These are phyloP conservation scores for Isabelozyma gotoi DNA, from an alignment of 805 yeast genomes.

Conservation along the genomic window DNA sequence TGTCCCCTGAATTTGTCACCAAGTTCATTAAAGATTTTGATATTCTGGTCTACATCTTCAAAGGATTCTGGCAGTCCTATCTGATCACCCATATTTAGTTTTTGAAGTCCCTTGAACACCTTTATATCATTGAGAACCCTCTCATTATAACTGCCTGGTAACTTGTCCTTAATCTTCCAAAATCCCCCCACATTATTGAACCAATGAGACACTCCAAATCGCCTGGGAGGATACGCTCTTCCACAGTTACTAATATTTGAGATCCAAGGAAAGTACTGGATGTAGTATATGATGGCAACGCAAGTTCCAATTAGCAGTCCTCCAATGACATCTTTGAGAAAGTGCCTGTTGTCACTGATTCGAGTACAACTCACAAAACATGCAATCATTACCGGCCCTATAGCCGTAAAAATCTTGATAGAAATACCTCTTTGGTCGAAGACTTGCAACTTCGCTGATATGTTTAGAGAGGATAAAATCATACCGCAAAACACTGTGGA, in stretches of 20 bases:
- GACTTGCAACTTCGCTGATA: slow-evolving; percentile 30
- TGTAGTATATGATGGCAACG: slow-evolving; percentile 33
- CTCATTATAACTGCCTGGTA: slow-evolving; percentile 22
- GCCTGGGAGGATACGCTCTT: slow-evolving; percentile 45
- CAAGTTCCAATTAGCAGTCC: slow-evolving; percentile 39
- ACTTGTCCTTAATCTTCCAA: slow-evolving; percentile 32
- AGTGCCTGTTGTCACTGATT: slow-evolving; percentile 50
- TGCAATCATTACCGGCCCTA: slow-evolving; percentile 37
- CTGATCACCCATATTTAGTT: slow-evolving; percentile 1
- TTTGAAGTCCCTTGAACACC: slow-evolving; percentile 1
- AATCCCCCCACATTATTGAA: slow-evolving; percentile 31
- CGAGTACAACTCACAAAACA: slow-evolving; percentile 37
- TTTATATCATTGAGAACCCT: slow-evolving; percentile 15
- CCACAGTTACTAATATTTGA: slow-evolving; percentile 28
- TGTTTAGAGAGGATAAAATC: slow-evolving; percentile 31
- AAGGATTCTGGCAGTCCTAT: neutral
- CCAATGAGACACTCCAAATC: slow-evolving; percentile 24
- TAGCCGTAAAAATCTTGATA: slow-evolving; percentile 26
- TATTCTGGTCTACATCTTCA: slow-evolving; percentile 4
- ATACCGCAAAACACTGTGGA: slow-evolving; percentile 31
- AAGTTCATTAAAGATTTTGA: neutral
- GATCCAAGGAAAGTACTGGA: slow-evolving; percentile 42
- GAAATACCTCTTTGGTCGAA: slow-evolving; percentile 37
- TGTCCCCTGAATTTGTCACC: neutral
- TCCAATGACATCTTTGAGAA: slow-evolving; percentile 35